phyloP scores from a whole-genome alignment of 768 basidiomycete species.

The Mycena epipterygia region DNA sequence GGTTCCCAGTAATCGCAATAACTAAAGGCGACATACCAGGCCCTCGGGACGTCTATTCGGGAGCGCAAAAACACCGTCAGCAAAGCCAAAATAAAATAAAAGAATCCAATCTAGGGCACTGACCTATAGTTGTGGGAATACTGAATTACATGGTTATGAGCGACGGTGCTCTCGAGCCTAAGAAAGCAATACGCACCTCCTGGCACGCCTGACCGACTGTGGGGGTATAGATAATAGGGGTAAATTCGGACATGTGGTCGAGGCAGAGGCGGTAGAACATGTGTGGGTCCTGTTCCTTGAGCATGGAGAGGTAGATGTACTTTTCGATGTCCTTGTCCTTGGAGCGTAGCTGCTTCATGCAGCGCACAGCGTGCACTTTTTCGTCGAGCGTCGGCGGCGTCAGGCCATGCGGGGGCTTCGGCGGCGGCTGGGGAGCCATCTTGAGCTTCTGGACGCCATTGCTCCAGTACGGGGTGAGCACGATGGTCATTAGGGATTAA shows the following conservation, averaged over 20 bases:
- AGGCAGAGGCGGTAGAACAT: conserved; percentile 87
- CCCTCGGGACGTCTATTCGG: conserved; percentile 69
- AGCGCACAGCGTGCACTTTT: conserved; percentile 67
- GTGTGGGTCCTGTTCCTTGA: conserved; percentile 78
- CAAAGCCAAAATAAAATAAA: neutral
- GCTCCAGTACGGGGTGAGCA: conserved; percentile 79
- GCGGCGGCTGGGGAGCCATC: conserved; percentile 62
- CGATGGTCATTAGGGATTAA: conserved; percentile 66
- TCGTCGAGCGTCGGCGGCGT: conserved; percentile 71
- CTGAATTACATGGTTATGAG: too few relatives aligned
- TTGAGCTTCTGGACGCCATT: conserved; percentile 82
- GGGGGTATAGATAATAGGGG: conserved; percentile 92
- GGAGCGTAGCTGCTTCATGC: conserved; percentile 78
- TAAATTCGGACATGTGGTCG: conserved; percentile 76
- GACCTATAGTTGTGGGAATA: conserved; percentile 81
- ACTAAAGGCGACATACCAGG: conserved; percentile 59
- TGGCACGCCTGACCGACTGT: conserved; percentile 93
- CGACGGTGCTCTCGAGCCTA: too few relatives aligned
- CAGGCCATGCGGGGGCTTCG: conserved; percentile 65
- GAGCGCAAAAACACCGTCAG: neutral
- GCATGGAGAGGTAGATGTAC: conserved; percentile 85
- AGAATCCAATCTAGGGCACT: neutral
- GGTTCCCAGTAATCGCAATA: conserved; percentile 29
- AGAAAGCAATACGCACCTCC: too few relatives aligned
- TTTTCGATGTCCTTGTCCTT: conserved; percentile 84